These are phyloP conservation scores for Suzukiozyma palmioleophila DNA, from an alignment of 1,139 yeast genomes.

Conservation along the genomic window DNA sequence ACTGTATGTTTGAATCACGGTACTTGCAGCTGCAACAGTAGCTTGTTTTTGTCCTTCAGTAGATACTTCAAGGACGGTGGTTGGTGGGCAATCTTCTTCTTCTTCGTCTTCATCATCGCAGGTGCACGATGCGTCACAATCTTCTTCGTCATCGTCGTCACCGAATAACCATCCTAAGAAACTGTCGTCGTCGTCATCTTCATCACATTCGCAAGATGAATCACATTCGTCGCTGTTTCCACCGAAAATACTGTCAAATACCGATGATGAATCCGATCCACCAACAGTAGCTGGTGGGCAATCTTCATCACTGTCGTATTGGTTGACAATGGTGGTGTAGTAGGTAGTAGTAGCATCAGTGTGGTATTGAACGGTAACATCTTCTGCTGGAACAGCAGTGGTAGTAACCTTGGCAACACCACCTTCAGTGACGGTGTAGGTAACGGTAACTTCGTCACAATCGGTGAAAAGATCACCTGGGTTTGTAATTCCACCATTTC, in stretches of 20 bases:
- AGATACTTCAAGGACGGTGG: conserved; percentile 1
- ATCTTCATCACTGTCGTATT: conserved; percentile 2
- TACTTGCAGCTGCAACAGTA: neutral
- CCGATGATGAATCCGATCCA: conserved; percentile 1
- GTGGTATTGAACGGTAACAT: conserved; percentile 4
- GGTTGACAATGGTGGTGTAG: conserved; percentile 3
- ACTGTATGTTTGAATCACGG: conserved; percentile 4
- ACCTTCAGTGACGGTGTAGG: conserved; percentile 6
- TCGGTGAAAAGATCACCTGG: conserved; percentile 6
- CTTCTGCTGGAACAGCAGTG: conserved; percentile 5
- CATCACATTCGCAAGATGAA: conserved; percentile 5
- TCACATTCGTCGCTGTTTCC: conserved; percentile 6
- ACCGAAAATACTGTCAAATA: conserved; percentile 1
- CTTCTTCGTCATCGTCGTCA: conserved; percentile 9
- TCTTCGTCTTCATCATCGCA: conserved; percentile 14
- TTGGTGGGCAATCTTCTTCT: conserved; percentile 9
- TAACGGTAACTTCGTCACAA: conserved; percentile 4
- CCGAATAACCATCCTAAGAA: conserved; percentile 5
- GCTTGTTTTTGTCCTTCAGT: neutral
- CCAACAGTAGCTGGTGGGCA: conserved; percentile 2
- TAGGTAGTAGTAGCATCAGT: conserved; percentile 4
- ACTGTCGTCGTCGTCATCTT: conserved; percentile 6
- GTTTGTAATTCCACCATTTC: conserved; percentile 8
- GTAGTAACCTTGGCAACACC: conserved; percentile 6
- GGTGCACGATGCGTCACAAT: conserved; percentile 6